A percentile compares a stretch with the other conserved stretches of the same genome.
phyloP scores from a whole-genome alignment of 164 flowering plant genomes.

The Kingdonia uniflora region DNA sequence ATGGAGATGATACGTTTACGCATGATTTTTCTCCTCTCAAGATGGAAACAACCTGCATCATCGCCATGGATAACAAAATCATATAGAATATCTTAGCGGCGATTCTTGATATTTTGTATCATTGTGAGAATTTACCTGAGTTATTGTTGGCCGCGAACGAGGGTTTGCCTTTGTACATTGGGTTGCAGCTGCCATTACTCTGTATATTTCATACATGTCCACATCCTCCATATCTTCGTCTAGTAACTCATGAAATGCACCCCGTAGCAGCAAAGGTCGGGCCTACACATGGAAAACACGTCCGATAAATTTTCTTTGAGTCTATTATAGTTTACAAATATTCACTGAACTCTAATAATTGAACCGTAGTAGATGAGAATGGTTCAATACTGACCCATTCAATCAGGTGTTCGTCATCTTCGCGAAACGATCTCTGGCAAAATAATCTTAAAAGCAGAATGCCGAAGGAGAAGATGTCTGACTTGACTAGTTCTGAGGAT shows the following conservation, averaged over 20 bases:
- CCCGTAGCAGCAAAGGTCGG: conserved; percentile 15
- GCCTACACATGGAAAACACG: conserved; percentile 15
- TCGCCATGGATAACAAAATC: not conserved
- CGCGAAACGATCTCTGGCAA: conserved; percentile 18
- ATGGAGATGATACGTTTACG: conserved; percentile 16
- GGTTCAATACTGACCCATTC: conserved; percentile 19
- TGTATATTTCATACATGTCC: conserved; percentile 25
- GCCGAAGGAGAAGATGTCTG: conserved; percentile 28
- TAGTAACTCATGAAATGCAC: conserved; percentile 23
- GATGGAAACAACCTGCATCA: conserved; percentile 23
- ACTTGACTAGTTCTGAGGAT: conserved; percentile 14
- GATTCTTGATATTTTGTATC: no score
- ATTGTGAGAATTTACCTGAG: conserved; percentile 10
- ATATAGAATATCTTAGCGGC: no score
- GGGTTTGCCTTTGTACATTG: conserved; percentile 20
- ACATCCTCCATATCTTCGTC: conserved; percentile 18
- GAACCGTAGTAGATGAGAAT: no score
- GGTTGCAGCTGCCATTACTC: conserved; percentile 25
- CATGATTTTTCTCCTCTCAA: conserved; percentile 25
- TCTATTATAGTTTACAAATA: no score
- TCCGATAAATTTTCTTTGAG: no score
- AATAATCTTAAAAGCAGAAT: conserved; percentile 31
- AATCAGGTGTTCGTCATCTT: conserved; percentile 16
- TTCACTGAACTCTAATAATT: no score
- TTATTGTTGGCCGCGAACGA: conserved; percentile 17